These are phyloP conservation scores for Rhazya stricta DNA, from an alignment of 257 asterid species.

Conservation along the genomic window DNA sequence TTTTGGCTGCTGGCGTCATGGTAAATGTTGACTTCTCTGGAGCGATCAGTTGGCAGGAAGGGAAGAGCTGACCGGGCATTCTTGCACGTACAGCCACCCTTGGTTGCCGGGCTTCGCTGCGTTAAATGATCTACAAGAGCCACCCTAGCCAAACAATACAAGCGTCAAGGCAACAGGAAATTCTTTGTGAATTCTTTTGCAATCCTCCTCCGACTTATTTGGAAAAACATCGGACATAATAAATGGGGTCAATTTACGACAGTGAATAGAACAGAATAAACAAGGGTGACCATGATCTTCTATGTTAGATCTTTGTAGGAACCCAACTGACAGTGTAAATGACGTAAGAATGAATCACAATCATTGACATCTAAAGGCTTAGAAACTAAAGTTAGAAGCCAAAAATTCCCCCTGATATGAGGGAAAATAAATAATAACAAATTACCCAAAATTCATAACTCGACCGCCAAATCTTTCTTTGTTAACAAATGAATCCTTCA, in stretches of 20 bases:
- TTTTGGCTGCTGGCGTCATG: neutral
- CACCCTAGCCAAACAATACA: no score
- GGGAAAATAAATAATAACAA: slow-evolving; percentile 8
- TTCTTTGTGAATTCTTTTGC: no score
- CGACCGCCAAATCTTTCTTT: neutral
- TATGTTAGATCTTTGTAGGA: neutral
- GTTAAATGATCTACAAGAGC: neutral
- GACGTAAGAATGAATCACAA: neutral
- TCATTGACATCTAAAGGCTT: neutral
- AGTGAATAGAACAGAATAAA: no score
- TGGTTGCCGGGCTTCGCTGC: neutral
- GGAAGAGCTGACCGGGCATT: no score
- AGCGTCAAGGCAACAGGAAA: no score
- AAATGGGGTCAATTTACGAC: no score
- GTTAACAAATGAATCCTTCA: slow-evolving; percentile 11
- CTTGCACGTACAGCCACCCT: no score
- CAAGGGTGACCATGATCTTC: neutral
- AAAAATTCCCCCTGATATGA: slow-evolving; percentile 14
- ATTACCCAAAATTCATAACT: neutral
- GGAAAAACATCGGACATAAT: no score
- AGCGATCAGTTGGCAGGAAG: no score
- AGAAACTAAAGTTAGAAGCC: slow-evolving; percentile 9
- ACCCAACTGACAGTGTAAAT: neutral
- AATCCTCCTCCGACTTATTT: no score
- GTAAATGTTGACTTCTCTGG: no score